Percentiles rank a stretch among this genome's conserved stretches.
Conservation (phyloP, 768 basidiomycete species). For the Mycena leptocephala region DNA sequence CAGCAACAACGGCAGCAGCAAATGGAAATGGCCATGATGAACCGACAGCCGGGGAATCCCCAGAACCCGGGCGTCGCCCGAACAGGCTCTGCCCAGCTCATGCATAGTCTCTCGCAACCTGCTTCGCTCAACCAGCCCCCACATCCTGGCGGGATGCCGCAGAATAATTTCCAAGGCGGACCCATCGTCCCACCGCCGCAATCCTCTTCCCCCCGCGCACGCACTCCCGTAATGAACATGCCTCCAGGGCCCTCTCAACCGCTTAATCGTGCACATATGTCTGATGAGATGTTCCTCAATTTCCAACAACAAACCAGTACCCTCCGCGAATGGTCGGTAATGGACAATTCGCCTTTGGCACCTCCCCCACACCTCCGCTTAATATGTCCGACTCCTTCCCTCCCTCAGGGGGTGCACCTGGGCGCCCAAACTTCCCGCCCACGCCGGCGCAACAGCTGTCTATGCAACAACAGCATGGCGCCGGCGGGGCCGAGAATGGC, state of each 20-base stretch:
- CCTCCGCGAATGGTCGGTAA: conserved; percentile 54
- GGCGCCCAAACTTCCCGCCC: conserved; percentile 59
- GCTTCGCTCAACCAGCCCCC: conserved; percentile 47
- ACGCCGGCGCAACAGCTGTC: conserved; percentile 80
- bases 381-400: conserved; percentile 62
- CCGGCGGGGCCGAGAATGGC: conserved; percentile 47
- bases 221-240: conserved; percentile 60
- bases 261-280: conserved; percentile 61
- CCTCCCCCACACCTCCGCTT: conserved; percentile 66
- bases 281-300: conserved; percentile 65
- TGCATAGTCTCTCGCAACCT: conserved; percentile 62
- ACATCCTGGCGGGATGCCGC: conserved; percentile 55
- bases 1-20: conserved; percentile 49
- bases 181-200: conserved; percentile 54
- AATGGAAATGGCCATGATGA: conserved; percentile 57
- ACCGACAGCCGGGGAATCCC: conserved; percentile 56
- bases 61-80: conserved; percentile 56
- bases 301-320: conserved; percentile 52
- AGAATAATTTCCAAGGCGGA: conserved; percentile 57
- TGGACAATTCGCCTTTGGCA: conserved; percentile 60
- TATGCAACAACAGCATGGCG: conserved; percentile 69
- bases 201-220: conserved; percentile 59
- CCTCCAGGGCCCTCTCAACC: conserved; percentile 56
- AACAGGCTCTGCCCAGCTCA: conserved; percentile 61
- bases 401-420: conserved; percentile 53